Conservation (phyloP, 805 yeast species). For the Candida palmyrensis region DNA sequence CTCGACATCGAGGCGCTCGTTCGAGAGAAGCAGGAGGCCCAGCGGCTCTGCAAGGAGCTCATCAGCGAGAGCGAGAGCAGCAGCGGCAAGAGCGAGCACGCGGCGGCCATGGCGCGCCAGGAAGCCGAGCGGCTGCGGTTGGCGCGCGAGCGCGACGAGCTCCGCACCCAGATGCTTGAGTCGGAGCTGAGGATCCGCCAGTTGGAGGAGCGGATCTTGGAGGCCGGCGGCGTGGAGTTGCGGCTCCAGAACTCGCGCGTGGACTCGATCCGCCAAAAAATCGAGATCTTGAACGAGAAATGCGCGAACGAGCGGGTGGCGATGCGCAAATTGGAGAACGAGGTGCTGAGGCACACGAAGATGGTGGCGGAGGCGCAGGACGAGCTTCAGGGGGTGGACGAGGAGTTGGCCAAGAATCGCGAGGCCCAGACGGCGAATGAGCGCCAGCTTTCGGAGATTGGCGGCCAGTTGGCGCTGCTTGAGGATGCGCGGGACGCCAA, state of each 20-base stretch:
- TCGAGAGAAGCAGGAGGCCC: slow-evolving; percentile 46
- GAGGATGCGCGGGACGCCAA: slow-evolving; percentile 36
- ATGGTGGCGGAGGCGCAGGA: slow-evolving; percentile 39
- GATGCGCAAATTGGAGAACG: slow-evolving; percentile 58
- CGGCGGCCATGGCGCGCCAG: slow-evolving; percentile 35
- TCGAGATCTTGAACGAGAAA: slow-evolving; percentile 54
- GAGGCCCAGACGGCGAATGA: slow-evolving; percentile 16
- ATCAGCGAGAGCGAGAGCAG: slow-evolving; percentile 32
- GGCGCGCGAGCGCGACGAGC: slow-evolving; percentile 12
- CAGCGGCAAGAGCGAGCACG: slow-evolving; percentile 23
- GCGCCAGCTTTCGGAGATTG: slow-evolving; percentile 29
- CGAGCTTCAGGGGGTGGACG: slow-evolving; percentile 35
- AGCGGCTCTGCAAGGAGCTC: slow-evolving; percentile 37
- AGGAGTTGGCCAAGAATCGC: slow-evolving; percentile 18
- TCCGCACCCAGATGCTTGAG: slow-evolving; percentile 52
- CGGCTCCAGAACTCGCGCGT: slow-evolving; percentile 79
- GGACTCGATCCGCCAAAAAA: slow-evolving; percentile 62
- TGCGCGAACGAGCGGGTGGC: slow-evolving; percentile 53
- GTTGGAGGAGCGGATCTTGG: slow-evolving; percentile 75
- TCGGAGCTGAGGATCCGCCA: slow-evolving; percentile 51
- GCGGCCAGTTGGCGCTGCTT: slow-evolving; percentile 21
- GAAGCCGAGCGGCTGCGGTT: slow-evolving; percentile 16
- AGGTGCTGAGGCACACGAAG: slow-evolving; percentile 50
- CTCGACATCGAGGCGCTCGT: slow-evolving; percentile 62
- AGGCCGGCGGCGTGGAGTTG: slow-evolving; percentile 85